Evolutionary conservation across 192 early-diverging fungal genomes (phyloP), one percentile per base, ranked within the genome.

Genomic region (Obelidium mucronatum): DNA sequence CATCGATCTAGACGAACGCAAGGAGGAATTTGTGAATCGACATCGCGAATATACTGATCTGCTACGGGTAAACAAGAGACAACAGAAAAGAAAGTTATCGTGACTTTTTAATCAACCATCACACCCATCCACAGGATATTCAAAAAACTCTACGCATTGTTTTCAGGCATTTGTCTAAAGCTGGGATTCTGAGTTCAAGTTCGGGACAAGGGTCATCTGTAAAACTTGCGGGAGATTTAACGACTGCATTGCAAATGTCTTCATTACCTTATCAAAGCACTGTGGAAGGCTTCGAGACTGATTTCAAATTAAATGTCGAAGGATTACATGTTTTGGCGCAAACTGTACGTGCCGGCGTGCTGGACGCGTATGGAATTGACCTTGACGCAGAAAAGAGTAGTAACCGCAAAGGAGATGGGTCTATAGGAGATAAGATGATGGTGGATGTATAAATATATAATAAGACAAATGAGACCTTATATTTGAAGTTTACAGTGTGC

Each of bases 281-380:
- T 17, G 54, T 36, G 3, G 69, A 72, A 36, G 69, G 53, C 8
- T 58, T 72, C 22, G 69, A 72, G 55, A 72, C 69, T 3, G 69
- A 72, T n/a, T 36, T 56, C 33, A 5, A 26, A 30, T 11, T 72
- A 4, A 58, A 34, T 36, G 54, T 72, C 2, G 24, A 58, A 22
- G 53, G 37, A 6, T 36, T 72, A 15, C 17, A 59, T 35, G 69
- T 72, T 1, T 36, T 72, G 17, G 4, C 8, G 13, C 26, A 11
- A 54, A 58, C 26, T 26, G 28, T 72, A 24, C 52, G 69, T 13
- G 54, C 17, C 6, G 69, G 69, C 19, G 53, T 72, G 69, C 4
- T 42, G 6, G 35, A 58, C 13, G 35, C 8, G 26, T 72, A 72
- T 58, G 69, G 69, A 31, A 36, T 58, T 3, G 53, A 58, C 8